Percentiles rank a stretch among this genome's conserved stretches.
Evolutionary conservation across 169 alveolate species (phyloP).

Genomic region (Hepatocystis sp.): DNA sequence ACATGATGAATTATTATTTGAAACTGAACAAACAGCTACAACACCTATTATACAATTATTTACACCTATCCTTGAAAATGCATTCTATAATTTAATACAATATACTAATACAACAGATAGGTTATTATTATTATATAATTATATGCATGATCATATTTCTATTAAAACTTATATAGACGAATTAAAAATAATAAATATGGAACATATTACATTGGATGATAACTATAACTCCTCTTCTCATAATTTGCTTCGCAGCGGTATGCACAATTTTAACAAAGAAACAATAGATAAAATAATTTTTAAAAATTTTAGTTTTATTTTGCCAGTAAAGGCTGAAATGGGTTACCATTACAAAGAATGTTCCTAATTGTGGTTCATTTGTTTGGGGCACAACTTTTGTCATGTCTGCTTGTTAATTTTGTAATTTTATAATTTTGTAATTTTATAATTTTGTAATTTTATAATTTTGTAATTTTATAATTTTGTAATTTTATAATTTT

Average conservation of each 20-base stretch:
- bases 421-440: too few species aligned
- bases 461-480: too few species aligned
- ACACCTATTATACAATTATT: conserved; percentile 17
- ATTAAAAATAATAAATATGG: conserved; percentile 17
- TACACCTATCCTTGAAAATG: conserved; percentile 66
- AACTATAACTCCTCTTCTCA: background rate
- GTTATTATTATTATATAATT: conserved; percentile 26
- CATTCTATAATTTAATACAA: conserved; percentile 70
- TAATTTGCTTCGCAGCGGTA: conserved; percentile 1
- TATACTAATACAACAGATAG: conserved; percentile 59
- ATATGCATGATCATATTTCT: conserved; percentile 70
- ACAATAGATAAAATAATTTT: too few species aligned
- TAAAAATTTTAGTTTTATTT: conserved; percentile 18
- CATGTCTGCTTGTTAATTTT: too few species aligned
- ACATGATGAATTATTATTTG: conserved; percentile 83
- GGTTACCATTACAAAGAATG: conserved; percentile 45
- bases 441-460: too few species aligned
- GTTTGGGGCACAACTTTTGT: too few species aligned
- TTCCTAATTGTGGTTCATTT: too few species aligned
- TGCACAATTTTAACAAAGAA: background rate
- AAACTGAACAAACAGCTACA: conserved; percentile 37
- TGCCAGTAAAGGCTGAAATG: conserved; percentile 60
- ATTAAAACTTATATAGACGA: conserved; percentile 47
- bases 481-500: too few species aligned
- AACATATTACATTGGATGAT: background rate